Evolutionary conservation across 352 stramenopile species (phyloP).

Genomic region (Pythium guiyangense): DNA sequence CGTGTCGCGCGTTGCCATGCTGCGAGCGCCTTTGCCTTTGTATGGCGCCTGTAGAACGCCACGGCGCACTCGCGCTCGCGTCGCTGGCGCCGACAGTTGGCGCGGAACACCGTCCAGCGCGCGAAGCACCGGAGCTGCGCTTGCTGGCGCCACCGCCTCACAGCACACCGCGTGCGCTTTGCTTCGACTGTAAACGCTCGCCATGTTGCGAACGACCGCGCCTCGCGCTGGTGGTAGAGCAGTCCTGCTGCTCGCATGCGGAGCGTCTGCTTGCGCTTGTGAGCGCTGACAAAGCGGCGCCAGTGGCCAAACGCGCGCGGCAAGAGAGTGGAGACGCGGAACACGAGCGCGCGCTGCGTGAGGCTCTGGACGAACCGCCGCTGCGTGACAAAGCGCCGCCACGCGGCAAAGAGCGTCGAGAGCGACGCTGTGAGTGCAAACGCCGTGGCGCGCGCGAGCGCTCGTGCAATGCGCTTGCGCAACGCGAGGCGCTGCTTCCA

Average conservation of each 20-base stretch:
- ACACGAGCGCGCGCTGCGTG: conserved; percentile 32
- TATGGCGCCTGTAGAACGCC: conserved; percentile 10
- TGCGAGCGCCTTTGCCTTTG: neutral
- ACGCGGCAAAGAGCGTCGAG: conserved; percentile 21
- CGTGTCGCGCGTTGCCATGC: conserved; percentile 2
- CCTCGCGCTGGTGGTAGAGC: conserved; percentile 29
- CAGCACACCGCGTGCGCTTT: conserved; percentile 13
- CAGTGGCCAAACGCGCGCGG: conserved; percentile 29
- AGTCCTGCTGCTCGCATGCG: conserved; percentile 24
- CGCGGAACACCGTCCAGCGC: conserved; percentile 17
- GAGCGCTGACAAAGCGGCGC: conserved; percentile 14
- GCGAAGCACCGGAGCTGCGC: conserved; percentile 10
- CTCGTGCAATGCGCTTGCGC: neutral
- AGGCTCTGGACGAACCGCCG: conserved; percentile 14
- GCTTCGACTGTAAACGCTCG: conserved; percentile 1
- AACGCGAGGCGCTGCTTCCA: neutral
- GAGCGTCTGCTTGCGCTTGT: conserved; percentile 14
- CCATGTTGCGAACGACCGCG: conserved; percentile 32
- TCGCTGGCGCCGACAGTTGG: no score
- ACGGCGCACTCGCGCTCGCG: conserved; percentile 9
- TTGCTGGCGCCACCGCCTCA: conserved; percentile 21
- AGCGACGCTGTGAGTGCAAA: conserved; percentile 11
- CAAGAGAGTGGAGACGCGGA: conserved; percentile 34
- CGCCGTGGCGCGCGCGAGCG: conserved; percentile 11
- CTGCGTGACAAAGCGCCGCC: conserved; percentile 20